Conservation (phyloP, 2,329 filamentous ascomycete genomes). For the Achaetomium macrosporum region DNA sequence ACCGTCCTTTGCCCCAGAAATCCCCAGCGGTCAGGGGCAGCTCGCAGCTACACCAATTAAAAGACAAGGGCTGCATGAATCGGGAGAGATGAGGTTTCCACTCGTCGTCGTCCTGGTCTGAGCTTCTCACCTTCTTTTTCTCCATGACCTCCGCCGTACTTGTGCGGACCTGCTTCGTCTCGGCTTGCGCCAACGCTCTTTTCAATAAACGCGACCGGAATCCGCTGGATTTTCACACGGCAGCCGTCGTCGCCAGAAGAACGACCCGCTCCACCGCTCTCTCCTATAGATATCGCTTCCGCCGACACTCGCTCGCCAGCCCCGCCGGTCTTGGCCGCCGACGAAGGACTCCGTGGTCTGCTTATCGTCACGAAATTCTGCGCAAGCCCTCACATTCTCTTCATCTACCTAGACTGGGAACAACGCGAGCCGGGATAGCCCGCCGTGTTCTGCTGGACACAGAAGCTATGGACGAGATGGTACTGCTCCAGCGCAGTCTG, state of each 20-base stretch:
- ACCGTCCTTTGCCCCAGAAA: conserved; percentile 1
- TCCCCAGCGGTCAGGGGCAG: conserved; percentile 16
- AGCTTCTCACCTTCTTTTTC: conserved; percentile 25
- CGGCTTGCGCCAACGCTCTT: conserved; percentile 41
- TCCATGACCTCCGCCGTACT: conserved; percentile 43
- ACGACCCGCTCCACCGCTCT: conserved; percentile 31
- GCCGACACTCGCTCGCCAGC: conserved; percentile 15
- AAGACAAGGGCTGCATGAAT: conserved; percentile 23
- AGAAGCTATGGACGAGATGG: conserved; percentile 21
- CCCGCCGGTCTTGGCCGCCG: conserved; percentile 21
- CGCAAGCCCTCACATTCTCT: conserved; percentile 23
- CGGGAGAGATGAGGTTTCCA: conserved; percentile 29
- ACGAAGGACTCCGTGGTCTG: conserved; percentile 21
- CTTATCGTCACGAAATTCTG: conserved; percentile 19
- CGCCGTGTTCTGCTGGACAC: neutral
- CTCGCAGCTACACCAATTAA: conserved; percentile 23
- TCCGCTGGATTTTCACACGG: conserved; percentile 37
- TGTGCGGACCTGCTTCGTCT: conserved; percentile 42
- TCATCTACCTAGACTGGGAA: neutral
- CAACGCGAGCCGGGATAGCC: conserved; percentile 7
- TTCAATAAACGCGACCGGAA: conserved; percentile 37
- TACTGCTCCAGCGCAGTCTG: conserved; percentile 22
- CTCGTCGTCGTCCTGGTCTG: conserved; percentile 19
- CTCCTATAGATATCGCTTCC: conserved; percentile 25
- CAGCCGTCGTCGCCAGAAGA: conserved; percentile 40